Evolutionary conservation across 495 filamentous ascomycete species (phyloP).

Genomic region (Pyrenula massariospora): DNA sequence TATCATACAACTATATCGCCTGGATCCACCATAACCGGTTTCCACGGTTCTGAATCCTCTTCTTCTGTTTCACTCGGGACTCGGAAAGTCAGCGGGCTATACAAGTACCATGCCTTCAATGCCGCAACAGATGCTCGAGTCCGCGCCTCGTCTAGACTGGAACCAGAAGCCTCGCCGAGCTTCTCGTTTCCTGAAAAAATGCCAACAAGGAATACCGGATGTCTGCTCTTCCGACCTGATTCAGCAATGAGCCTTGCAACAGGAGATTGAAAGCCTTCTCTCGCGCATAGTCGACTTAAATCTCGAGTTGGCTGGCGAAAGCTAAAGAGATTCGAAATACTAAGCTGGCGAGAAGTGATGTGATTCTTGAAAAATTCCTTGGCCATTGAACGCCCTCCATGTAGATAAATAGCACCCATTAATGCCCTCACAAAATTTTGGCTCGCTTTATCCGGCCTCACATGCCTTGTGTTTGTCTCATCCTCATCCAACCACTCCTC

Average conservation of each 20-base stretch:
- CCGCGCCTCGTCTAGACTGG: slow-evolving; percentile 64
- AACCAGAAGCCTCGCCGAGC: slow-evolving; percentile 74
- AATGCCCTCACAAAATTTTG: slow-evolving; percentile 68
- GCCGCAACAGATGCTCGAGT: slow-evolving; percentile 68
- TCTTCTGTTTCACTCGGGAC: slow-evolving; percentile 76
- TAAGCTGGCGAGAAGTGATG: slow-evolving; percentile 67
- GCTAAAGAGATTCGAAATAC: slow-evolving; percentile 63
- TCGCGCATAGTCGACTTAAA: slow-evolving; percentile 62
- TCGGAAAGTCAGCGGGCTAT: slow-evolving; percentile 59
- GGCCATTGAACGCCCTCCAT: slow-evolving; percentile 54
- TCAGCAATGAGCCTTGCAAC: slow-evolving; percentile 79
- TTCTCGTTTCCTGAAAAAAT: slow-evolving; percentile 81
- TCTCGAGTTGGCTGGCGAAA: slow-evolving; percentile 77
- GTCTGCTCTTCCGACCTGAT: slow-evolving; percentile 69
- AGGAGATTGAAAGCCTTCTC: slow-evolving; percentile 81
- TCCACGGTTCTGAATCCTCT: slow-evolving; percentile 53
- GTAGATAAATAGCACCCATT: slow-evolving; percentile 72
- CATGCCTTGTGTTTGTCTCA: slow-evolving; percentile 22
- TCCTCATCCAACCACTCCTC: slow-evolving; percentile 5
- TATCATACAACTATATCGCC: slow-evolving; percentile 76
- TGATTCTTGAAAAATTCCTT: slow-evolving; percentile 75
- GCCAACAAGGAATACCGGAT: slow-evolving; percentile 89
- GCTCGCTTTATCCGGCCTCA: slow-evolving; percentile 28
- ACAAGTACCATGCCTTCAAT: slow-evolving; percentile 91
- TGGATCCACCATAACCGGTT: slow-evolving; percentile 74